Percentiles rank a stretch among this genome's conserved stretches.
phyloP scores from a whole-genome alignment of 176 grass and related monocot species.

The Aegilops bicornis region DNA sequence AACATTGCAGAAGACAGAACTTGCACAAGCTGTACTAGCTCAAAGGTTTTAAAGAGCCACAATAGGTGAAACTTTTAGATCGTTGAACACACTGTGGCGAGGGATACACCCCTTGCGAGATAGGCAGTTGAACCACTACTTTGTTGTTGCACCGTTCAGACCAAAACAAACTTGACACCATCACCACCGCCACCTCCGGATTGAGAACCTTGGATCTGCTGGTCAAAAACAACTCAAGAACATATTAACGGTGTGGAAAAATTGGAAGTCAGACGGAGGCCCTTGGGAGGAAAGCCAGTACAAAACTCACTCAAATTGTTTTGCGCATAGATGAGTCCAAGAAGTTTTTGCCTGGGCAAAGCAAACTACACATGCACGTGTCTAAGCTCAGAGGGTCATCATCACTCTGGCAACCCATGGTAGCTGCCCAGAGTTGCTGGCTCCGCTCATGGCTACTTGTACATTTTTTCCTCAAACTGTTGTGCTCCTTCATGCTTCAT shows the following conservation, averaged over 20 bases:
- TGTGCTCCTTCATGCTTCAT: constrained; percentile 1
- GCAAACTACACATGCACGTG: neutral
- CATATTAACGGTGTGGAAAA: neutral
- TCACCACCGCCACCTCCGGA: neutral
- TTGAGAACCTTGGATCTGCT: neutral
- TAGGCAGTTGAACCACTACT: neutral
- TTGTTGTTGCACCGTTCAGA: neutral
- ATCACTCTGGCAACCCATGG: neutral
- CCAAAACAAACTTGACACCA: neutral
- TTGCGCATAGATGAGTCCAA: neutral
- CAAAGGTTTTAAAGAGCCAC: neutral
- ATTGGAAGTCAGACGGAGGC: neutral
- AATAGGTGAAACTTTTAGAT: neutral
- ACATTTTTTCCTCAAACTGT: neutral
- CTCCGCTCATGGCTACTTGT: neutral
- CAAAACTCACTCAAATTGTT: neutral
- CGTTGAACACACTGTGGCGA: neutral
- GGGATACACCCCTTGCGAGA: neutral
- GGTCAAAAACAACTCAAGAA: neutral
- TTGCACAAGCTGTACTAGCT: neutral
- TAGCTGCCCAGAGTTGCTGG: neutral
- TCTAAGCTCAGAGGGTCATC: neutral
- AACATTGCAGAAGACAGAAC: neutral
- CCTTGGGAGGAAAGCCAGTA: neutral
- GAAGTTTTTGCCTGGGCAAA: neutral